These are phyloP conservation scores for Vaccinium myrtillus DNA, from an alignment of 148 eudicot species.

Conservation along the genomic window DNA sequence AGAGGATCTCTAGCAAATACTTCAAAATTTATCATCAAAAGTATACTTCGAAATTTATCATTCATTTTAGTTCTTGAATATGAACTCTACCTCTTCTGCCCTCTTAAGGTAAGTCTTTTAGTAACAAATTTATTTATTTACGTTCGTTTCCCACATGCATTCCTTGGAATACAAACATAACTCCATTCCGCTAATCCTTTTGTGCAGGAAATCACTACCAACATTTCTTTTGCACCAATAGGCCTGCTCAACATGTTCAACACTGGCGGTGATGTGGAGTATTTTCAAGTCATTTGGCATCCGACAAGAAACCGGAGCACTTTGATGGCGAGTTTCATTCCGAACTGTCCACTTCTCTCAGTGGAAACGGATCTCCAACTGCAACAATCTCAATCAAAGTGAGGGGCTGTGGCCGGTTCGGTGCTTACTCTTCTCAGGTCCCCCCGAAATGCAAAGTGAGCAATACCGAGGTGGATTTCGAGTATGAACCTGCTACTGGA, in stretches of 20 bases:
- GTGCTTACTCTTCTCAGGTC: conserved; percentile 63
- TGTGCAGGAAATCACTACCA: conserved; percentile 54
- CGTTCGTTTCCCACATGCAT: background rate
- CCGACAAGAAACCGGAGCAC: conserved; percentile 26
- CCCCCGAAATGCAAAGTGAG: conserved; percentile 61
- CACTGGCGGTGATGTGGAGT: conserved; percentile 68
- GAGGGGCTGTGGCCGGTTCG: conserved; percentile 79
- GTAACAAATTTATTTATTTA: background rate
- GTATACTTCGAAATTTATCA: no score
- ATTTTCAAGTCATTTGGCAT: conserved; percentile 34
- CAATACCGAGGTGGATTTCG: conserved; percentile 36
- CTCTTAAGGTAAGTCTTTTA: conserved; percentile 54
- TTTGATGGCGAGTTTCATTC: conserved; percentile 31
- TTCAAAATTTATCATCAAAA: background rate
- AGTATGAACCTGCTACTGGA: conserved; percentile 48
- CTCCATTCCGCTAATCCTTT: conserved; percentile 1
- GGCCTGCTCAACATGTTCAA: conserved; percentile 93
- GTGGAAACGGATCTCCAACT: conserved; percentile 28
- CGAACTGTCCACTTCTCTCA: conserved; percentile 22
- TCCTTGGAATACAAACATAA: background rate
- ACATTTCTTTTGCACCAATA: conserved; percentile 77
- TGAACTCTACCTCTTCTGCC: conserved; percentile 84
- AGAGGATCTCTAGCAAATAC: no score
- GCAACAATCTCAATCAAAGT: conserved; percentile 57
- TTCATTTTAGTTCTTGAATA: conserved; percentile 54